Evolutionary conservation across 2,329 filamentous ascomycete genomes (phyloP), one percentile per base, ranked within the genome.

Genomic region (Hymenoscyphus repandus): DNA sequence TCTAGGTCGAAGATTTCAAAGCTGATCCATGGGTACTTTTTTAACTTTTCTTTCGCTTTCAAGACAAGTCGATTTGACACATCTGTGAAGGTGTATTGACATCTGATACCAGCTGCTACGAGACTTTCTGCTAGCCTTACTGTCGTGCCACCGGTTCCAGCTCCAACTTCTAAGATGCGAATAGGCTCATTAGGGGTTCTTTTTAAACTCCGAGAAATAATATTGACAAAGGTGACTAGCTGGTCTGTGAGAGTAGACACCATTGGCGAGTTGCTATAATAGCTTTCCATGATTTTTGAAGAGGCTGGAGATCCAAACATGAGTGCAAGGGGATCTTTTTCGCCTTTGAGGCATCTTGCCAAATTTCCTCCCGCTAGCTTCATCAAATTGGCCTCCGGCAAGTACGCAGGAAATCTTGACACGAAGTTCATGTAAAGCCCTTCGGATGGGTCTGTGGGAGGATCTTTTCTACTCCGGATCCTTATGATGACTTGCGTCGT

Each of bases 41-140:
- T 52, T 34, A 59, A 59, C 20, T 47, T 51, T 15, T 49, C 49
- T 32, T 54, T 47, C 1, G 63, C 65, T 10, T 51, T 50, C 3
- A 54, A 52, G 0, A 68, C 59, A 4, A 69, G 45, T 2, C 59
- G 58, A 10, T 54, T 31, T 0, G 72, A 70, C 3, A 76, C 44
- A 38, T 75, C 73, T 1, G 72, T 74, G 50, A 74, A 70, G 0
- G 69, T 71, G 49, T 75, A 74, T 5, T 63, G 49, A n/a, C 73
- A 54, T 0, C 54, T 51, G 2, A 68, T 48, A 6, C 57, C 60
- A 0, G 46, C 37, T 0, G 20, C 30, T 1, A 41, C 49, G 2
- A 75, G 58, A 0, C 50, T 37, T 0, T 62, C 51, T 0, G 70
- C 49, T 1, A 74, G 20, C 1, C 59, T 48, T 10, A 52, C 55